Percentiles rank a stretch among this genome's conserved stretches.
Conservation (phyloP, 192 early-diverging fungal genomes). For the Pilaira anomala region DNA sequence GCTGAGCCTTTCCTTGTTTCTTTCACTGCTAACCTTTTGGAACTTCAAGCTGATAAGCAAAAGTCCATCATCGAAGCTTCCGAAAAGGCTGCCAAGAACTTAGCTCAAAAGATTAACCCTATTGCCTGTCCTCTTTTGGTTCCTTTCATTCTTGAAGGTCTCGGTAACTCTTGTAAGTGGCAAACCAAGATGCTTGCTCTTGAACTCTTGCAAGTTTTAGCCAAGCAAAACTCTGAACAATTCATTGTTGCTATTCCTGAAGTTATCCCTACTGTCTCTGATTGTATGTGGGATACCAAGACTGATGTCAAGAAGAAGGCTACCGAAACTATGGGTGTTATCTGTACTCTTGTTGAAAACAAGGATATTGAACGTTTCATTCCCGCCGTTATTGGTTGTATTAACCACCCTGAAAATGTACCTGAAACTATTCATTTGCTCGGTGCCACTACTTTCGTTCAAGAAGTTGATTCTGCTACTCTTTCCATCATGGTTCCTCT, state of each 20-base stretch:
- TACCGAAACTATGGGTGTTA: slow-evolving; percentile 60
- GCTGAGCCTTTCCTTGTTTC: slow-evolving; percentile 68
- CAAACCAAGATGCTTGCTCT: slow-evolving; percentile 62
- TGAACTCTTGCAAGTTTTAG: slow-evolving; percentile 43
- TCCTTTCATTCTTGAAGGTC: slow-evolving; percentile 59
- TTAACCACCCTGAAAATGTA: slow-evolving; percentile 77
- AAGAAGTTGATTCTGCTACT: slow-evolving; percentile 70
- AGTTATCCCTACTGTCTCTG: slow-evolving; percentile 70
- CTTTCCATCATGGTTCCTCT: slow-evolving; percentile 80
- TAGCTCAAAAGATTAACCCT: slow-evolving; percentile 44
- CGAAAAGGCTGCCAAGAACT: slow-evolving; percentile 41
- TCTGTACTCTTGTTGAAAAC: slow-evolving; percentile 73
- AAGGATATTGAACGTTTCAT: slow-evolving; percentile 77
- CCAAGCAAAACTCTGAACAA: slow-evolving; percentile 46
- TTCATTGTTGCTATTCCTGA: slow-evolving; percentile 51
- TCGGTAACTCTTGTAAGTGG: slow-evolving; percentile 76
- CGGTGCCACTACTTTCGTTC: slow-evolving; percentile 79
- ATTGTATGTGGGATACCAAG: slow-evolving; percentile 82
- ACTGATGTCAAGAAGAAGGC: slow-evolving; percentile 67
- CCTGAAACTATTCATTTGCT: slow-evolving; percentile 74
- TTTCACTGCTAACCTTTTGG: slow-evolving; percentile 62
- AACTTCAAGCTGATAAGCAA: slow-evolving; percentile 57
- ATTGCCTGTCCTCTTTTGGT: slow-evolving; percentile 53
- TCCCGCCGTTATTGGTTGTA: slow-evolving; percentile 69
- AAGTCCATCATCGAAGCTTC: slow-evolving; percentile 42